Conservation (phyloP, 2,329 filamentous ascomycete genomes). For the Hypomyces rosellus region DNA sequence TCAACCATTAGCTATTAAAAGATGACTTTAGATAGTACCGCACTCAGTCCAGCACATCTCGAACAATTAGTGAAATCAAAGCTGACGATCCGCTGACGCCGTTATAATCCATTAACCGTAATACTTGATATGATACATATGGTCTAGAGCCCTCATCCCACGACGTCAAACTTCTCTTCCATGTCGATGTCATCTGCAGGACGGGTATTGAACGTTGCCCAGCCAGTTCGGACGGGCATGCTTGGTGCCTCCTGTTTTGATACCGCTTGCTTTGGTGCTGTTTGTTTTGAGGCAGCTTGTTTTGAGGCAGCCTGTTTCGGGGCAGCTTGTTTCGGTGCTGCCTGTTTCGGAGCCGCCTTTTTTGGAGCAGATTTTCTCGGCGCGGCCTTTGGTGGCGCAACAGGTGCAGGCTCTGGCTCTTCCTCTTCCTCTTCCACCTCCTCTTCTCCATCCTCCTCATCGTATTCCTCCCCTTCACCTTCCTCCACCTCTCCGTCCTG, state of each 20-base stretch:
- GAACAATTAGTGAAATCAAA: neutral
- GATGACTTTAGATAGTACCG: no score
- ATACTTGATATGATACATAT: neutral
- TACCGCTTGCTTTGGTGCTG: no score
- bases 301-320: neutral
- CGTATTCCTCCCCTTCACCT: slow-evolving; percentile 24
- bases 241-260: neutral
- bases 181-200: slow-evolving; percentile 22
- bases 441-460: slow-evolving; percentile 18
- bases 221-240: slow-evolving; percentile 22
- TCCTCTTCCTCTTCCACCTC: slow-evolving; percentile 15
- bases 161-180: slow-evolving; percentile 31
- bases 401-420: slow-evolving; percentile 11
- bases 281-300: neutral
- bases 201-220: slow-evolving; percentile 24
- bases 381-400: neutral
- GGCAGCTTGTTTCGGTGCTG: neutral
- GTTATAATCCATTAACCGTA: no score
- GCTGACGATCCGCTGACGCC: neutral
- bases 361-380: no score
- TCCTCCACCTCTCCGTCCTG: slow-evolving; percentile 32
- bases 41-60: no score
- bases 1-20: no score
- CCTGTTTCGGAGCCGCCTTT: neutral
- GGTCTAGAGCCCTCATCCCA: slow-evolving; percentile 6